Evolutionary conservation across 2,329 filamentous ascomycete genomes (phyloP), one percentile per base, ranked within the genome.

Genomic region (Hawksworthiomyces lignivorus): DNA sequence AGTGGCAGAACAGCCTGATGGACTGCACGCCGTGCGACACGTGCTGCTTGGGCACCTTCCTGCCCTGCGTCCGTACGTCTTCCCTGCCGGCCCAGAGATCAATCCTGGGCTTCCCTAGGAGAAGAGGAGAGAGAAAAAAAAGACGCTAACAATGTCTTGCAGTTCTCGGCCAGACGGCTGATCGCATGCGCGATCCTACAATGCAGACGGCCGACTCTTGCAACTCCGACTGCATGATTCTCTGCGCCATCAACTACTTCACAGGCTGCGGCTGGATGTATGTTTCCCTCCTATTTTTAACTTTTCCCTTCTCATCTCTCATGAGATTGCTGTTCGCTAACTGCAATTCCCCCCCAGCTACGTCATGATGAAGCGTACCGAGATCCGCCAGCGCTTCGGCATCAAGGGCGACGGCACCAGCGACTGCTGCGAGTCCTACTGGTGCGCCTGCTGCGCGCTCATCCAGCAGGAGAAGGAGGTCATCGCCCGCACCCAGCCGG

Each of bases 381-480:
- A 75, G 51, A 69, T 78, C 49, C 70, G 75, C 36, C 60, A 72
- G 41, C 64, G 61, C 30, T 76, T 72, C 58, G 64, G 63, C 49
- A 76, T 80, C 52, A 56, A 70, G 34, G 74, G 75, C 27, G 63
- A 59, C 36, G 63, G 62, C 28, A 56, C 55, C 44, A 57, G 57
- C 26, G 75, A 80, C 54, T 80, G 66, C 59, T 70, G 68, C 50
- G 55, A 60, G n/a, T 59, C 67, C 12, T 76, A 62, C 49, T 79
- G 68, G 61, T 80, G 75, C 55, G 55, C 62, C 27, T 77, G 73
- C 64, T 80, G 75, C 52, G 63, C 65, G 6, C 56, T 77, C 44
- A 64, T 77, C 48, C 76, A 80, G 61, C 67, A 77, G 43, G 73
- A 78, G 44, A 74, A 75, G 50, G 75, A 80, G 52, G 65, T 70